phyloP scores from a whole-genome alignment of 1,139 yeast genomes.

The Maudiozyma humilis region DNA sequence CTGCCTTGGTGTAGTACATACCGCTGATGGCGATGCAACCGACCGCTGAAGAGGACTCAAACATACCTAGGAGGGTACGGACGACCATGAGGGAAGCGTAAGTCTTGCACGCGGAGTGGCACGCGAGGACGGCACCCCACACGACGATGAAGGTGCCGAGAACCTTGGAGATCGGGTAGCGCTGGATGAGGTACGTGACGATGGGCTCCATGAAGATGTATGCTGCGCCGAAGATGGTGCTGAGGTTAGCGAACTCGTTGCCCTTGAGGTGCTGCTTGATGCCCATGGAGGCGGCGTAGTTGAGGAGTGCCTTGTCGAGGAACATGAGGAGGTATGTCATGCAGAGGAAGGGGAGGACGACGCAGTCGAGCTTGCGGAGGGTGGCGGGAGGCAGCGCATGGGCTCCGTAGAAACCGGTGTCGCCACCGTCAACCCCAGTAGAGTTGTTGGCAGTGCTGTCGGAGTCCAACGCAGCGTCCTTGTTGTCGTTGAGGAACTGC shows the following conservation, averaged over 20 bases:
- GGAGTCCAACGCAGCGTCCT: conserved; percentile 4
- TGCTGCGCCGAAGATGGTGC: conserved; percentile 49
- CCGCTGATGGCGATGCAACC: conserved; percentile 51
- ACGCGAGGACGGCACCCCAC: conserved; percentile 47
- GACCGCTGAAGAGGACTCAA: conserved; percentile 52
- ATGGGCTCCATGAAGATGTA: conserved; percentile 52
- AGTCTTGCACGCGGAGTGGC: conserved; percentile 41
- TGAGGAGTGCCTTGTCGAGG: conserved; percentile 42
- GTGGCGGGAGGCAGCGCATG: conserved; percentile 23
- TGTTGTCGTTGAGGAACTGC: conserved; percentile 19
- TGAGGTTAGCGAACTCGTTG: conserved; percentile 43
- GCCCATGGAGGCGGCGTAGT: conserved; percentile 47
- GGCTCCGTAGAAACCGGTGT: conserved; percentile 20
- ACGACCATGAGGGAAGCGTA: conserved; percentile 45
- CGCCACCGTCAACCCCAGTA: neutral
- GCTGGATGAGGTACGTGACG: conserved; percentile 43
- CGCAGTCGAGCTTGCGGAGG: conserved; percentile 37
- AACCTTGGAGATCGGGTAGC: conserved; percentile 46
- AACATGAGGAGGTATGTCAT: conserved; percentile 43
- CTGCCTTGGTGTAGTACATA: conserved; percentile 46
- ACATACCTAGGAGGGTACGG: conserved; percentile 45
- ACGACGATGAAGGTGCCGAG: conserved; percentile 38
- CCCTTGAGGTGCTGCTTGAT: conserved; percentile 37
- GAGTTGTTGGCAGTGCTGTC: neutral
- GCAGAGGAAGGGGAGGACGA: conserved; percentile 41